Percentiles rank a stretch among this genome's conserved stretches.
phyloP scores from a whole-genome alignment of 768 basidiomycete species.

The Collybia nuda region DNA sequence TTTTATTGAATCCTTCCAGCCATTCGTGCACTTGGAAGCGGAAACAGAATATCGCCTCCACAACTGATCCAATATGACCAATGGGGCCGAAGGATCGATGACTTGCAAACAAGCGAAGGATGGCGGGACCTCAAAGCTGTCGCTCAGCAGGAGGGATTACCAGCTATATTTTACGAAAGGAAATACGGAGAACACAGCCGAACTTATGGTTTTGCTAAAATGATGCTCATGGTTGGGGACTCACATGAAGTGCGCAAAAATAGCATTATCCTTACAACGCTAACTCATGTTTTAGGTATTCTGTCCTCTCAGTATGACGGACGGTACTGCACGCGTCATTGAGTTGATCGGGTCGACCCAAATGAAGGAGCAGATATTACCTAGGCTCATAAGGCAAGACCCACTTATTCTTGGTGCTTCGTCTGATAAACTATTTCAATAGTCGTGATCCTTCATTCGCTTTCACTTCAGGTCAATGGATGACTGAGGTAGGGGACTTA shows the following conservation, averaged over 20 bases:
- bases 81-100: slow-evolving; percentile 69
- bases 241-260: slow-evolving; percentile 50
- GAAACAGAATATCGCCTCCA: slow-evolving; percentile 44
- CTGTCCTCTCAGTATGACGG: slow-evolving; percentile 80
- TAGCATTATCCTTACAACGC: neutral
- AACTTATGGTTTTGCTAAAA: slow-evolving; percentile 65
- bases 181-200: slow-evolving; percentile 61
- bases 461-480: slow-evolving; percentile 82
- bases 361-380: slow-evolving; percentile 58
- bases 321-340: slow-evolving; percentile 72
- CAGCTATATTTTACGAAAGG: slow-evolving; percentile 68
- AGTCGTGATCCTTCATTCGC: slow-evolving; percentile 63
- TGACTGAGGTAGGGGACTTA: slow-evolving; percentile 60
- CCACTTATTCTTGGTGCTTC: neutral
- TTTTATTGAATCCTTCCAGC: no score
- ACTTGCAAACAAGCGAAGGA: slow-evolving; percentile 67
- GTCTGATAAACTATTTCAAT: neutral
- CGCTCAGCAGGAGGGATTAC: slow-evolving; percentile 62
- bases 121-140: slow-evolving; percentile 69
- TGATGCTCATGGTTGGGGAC: slow-evolving; percentile 61
- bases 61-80: slow-evolving; percentile 69
- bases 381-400: slow-evolving; percentile 59
- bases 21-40: slow-evolving; percentile 52
- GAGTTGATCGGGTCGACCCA: slow-evolving; percentile 61
- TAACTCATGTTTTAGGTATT: slow-evolving; percentile 41